Percentiles rank a stretch among this genome's conserved stretches.
Evolutionary conservation across 495 filamentous ascomycete species (phyloP).

Genomic region (Penicillium manginii): DNA sequence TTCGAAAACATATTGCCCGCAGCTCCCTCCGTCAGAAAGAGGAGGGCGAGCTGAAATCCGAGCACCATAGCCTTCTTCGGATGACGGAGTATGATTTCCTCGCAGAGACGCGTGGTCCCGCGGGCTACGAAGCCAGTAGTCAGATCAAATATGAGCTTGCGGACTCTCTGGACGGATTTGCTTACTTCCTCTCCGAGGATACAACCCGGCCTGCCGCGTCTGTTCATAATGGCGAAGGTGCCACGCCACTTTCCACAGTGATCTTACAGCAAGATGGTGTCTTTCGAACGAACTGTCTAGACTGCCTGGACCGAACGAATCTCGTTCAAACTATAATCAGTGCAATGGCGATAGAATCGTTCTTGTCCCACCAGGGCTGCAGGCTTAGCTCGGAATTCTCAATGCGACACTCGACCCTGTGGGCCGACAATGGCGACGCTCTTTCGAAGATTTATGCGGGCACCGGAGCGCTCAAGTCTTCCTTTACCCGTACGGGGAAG

Average conservation of each 20-base stretch:
- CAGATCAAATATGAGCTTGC: slow-evolving; percentile 75
- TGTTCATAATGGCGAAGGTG: slow-evolving; percentile 29
- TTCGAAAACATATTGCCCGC: slow-evolving; percentile 72
- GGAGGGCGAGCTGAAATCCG: slow-evolving; percentile 27
- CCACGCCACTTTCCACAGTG: slow-evolving; percentile 59
- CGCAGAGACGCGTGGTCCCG: slow-evolving; percentile 84
- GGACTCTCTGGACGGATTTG: slow-evolving; percentile 80
- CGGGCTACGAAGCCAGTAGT: slow-evolving; percentile 85
- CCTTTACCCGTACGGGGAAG: slow-evolving; percentile 94
- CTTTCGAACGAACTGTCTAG: slow-evolving; percentile 94
- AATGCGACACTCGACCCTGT: slow-evolving; percentile 85
- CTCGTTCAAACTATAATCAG: slow-evolving; percentile 94
- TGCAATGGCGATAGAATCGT: slow-evolving; percentile 83
- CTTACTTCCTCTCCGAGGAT: slow-evolving; percentile 84
- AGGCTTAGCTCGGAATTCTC: slow-evolving; percentile 77
- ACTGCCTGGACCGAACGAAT: slow-evolving; percentile 95
- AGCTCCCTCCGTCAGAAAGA: slow-evolving; percentile 64
- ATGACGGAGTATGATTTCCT: slow-evolving; percentile 93
- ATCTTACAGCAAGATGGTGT: slow-evolving; percentile 90
- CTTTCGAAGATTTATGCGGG: slow-evolving; percentile 95
- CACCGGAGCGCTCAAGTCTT: slow-evolving; percentile 92
- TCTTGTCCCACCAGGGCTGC: slow-evolving; percentile 70
- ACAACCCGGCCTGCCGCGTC: slow-evolving; percentile 22
- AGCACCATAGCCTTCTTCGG: slow-evolving; percentile 71
- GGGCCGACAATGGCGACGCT: slow-evolving; percentile 98